Base-by-base conservation (phyloP, 2,329 filamentous ascomycete species). In the Aspergillus novofumigatus region DNA sequence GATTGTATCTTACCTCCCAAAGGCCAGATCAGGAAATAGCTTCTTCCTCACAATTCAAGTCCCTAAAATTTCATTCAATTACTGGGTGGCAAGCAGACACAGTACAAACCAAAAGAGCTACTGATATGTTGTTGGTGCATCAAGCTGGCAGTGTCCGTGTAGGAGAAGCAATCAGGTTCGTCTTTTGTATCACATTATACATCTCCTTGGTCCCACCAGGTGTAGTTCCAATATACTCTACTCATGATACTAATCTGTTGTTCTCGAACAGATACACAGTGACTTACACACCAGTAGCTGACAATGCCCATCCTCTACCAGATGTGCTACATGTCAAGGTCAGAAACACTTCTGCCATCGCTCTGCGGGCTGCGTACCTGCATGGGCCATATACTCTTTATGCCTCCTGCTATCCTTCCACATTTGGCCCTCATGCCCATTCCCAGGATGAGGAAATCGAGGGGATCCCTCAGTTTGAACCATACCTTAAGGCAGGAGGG, bases 351-450 rank as follows among this genome's bases (percentile, higher is more conserved):
- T 94, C 90, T 42, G 89, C 91, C 56, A 90, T 96, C 62, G 90
- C 94, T 17, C 81, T 97, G 42, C 90, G 94, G 69, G 94, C 94
- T 54, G 94, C 94, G 56, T 99, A 97, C 72, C 88, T 99, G 54
- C 94, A 97, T 76, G 94, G 94, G 0, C 94, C 94, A 1, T 99
- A 99, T 72, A 95, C 88, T 0, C 83, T 97, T 41, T 92, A 91
- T 67, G 88, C 92, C 51, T 87, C 92, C 52, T 90, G 92, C 25
- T 96, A 95, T 67, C 91, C 93, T 0, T 82, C 89, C 17, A 85
- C 82, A 49, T 97, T 94, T 78, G 83, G 92, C 67, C 91, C 93
- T 1, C 92, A 96, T 75, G 79, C 82, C 63, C 92, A 91, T 71
- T 87, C 89, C 65, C 84, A 87, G 57, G 81, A 87, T 52, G 83